Conservation (phyloP, 2,329 filamentous ascomycete genomes). For the Fusarium incarnatum region DNA sequence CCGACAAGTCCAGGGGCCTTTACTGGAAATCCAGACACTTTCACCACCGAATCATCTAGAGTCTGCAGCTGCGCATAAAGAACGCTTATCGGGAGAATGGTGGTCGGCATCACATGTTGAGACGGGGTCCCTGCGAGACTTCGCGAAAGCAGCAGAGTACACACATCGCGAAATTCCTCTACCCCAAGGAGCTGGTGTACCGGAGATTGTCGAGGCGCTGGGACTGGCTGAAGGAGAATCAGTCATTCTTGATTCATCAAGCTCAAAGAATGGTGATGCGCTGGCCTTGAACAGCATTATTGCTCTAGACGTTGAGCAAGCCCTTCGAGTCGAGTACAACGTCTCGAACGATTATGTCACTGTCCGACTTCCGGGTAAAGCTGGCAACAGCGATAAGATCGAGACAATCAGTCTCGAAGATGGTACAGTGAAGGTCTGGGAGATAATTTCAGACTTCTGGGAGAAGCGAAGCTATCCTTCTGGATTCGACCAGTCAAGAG, state of each 20-base stretch:
- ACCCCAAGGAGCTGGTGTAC: conserved; percentile 60
- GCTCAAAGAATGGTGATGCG: conserved; percentile 58
- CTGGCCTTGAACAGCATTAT: conserved; percentile 76
- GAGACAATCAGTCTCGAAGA: conserved; percentile 39
- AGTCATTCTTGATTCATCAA: conserved; percentile 71
- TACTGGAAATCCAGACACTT: conserved; percentile 41
- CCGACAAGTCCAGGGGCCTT: conserved; percentile 24
- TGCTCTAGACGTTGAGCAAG: conserved; percentile 70
- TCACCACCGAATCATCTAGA: conserved; percentile 44
- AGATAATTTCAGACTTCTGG: conserved; percentile 61
- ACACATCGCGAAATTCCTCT: conserved; percentile 57
- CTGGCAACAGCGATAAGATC: neutral
- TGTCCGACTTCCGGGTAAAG: conserved; percentile 42
- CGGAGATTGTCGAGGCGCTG: conserved; percentile 66
- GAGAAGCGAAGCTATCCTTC: conserved; percentile 45
- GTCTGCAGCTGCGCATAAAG: conserved; percentile 34
- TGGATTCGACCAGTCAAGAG: conserved; percentile 23
- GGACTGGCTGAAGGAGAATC: conserved; percentile 56
- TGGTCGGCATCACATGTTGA: conserved; percentile 13
- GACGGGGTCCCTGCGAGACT: conserved; percentile 16
- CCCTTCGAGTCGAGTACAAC: conserved; percentile 68
- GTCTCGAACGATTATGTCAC: conserved; percentile 58
- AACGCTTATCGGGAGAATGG: conserved; percentile 12
- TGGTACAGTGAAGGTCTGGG: conserved; percentile 59
- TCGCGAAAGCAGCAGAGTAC: conserved; percentile 48